These are phyloP conservation scores for Parafenestella ontariensis DNA, from an alignment of 2,329 filamentous ascomycete genomes.

Conservation along the genomic window DNA sequence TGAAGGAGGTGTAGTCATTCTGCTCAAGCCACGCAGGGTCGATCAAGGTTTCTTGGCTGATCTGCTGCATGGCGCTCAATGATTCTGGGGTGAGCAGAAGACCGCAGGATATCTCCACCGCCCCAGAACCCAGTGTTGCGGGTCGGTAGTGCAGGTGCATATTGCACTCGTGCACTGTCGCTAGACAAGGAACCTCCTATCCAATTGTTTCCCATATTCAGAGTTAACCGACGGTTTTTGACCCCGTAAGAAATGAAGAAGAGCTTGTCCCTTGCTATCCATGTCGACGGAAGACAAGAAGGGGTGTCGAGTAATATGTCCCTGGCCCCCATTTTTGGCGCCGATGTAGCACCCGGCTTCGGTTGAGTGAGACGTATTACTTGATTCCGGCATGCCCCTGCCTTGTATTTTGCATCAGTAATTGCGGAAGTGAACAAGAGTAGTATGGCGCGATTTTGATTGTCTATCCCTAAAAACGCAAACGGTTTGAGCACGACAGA, in stretches of 20 bases:
- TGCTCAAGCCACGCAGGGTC: neutral
- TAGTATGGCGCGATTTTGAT: neutral
- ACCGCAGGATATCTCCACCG: neutral
- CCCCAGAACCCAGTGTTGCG: neutral
- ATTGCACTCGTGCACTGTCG: neutral
- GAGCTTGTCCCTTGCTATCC: neutral
- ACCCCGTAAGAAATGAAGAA: neutral
- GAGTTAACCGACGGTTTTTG: neutral
- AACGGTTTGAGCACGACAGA: neutral
- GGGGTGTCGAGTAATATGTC: neutral
- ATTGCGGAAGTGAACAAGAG: neutral
- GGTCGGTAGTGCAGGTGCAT: neutral
- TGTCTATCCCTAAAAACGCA: neutral
- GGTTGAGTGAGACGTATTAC: neutral
- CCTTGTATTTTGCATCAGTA: neutral
- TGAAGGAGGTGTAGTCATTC: neutral
- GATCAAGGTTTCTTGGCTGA: neutral
- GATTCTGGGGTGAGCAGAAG: neutral
- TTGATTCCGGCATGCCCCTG: neutral
- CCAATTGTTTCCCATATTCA: neutral
- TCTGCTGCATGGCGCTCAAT: neutral
- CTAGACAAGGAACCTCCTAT: neutral
- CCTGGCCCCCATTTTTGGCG: neutral
- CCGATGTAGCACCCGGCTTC: neutral
- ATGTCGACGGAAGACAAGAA: neutral